Evolutionary conservation across 345 rosid species (phyloP), one percentile per base, ranked within the genome.

Genomic region (Lagerstroemia speciosa): DNA sequence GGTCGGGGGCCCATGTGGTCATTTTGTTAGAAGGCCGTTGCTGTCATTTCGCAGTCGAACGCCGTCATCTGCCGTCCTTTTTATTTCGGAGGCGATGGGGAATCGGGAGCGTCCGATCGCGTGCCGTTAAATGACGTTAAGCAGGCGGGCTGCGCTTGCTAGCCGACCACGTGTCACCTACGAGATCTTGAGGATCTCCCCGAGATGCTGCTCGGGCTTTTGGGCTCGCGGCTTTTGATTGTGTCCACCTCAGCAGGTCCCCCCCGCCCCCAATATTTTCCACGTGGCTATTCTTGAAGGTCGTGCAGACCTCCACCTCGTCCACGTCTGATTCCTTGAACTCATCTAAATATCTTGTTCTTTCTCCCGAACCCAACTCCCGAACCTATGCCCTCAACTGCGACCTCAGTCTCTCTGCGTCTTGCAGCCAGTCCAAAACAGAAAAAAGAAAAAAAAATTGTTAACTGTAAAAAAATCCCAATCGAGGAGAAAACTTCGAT

Each of bases 281-380:
- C 33, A 65, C 50, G 31, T 65, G 67, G 67, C 50, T 8, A 10
- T 36, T 65, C 15, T 41, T 16, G 14, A 3, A 41, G 14, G 46
- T 16, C 16, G 46, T 0, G 38, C 5, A 9, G 38, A 37, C 67
- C 84, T 68, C 82, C 80, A 57, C 76, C 81, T 76, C 43, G 0
- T 80, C 92, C 92, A 82, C 70, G 84, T 85, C 86, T 78, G 57
- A 77, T 24, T 17, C 65, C 10, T 29, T 19, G 31, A 14, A 24
- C 71, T 68, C 29, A 33, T 72, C 71, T 67, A 65, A 72, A 64
- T 73, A 41, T 75, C 74, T 78, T 58, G 57, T 62, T 68, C 40
- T 68, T 70, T 52, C 68, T 70, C 70, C 64, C 9, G 19, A 33
- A 33, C 43, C 12, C 24, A 4, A 19, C 8, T 26, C 66, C 45